Evolutionary conservation across 805 yeast genomes (phyloP), one percentile per base, ranked within the genome.

Genomic region (Hanseniaspora vineae): DNA sequence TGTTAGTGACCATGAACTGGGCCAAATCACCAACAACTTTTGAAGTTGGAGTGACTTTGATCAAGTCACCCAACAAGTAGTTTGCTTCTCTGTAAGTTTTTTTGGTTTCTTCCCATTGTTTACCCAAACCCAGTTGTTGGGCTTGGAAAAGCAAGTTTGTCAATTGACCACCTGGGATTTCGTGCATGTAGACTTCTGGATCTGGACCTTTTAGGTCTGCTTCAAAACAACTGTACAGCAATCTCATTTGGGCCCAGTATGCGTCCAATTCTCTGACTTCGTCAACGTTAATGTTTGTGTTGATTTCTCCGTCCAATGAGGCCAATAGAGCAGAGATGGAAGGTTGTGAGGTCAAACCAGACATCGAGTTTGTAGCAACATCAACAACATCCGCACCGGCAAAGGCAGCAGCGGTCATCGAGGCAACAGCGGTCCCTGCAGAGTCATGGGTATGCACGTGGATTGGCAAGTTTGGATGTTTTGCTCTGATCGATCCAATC

Each of bases 371-470:
- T 50, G 94, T 78, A 8, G 97, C 97, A 59, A 88, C 94, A 66
- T 92, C 99, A 57, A 92, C 97, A 50, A 84, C 94, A 72, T 92
- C 98, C 39, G 97, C 98, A 60, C 99, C 99, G 37, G 97, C 95
- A 57, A 73, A 66, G 17, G 97, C 97, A 66, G 89, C 82, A 3
- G 92, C 96, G 58, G 82, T 82, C 92, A 90, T 89, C 33, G 96
- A 83, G 42, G 97, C 90, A 55, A 92, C 96, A 69, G 95, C 99
- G 49, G 98, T 92, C 72, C 98, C 99, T 35, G 99, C 98, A 53
- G 97, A 89, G 70, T 92, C 99, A 69, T 92, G 99, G 35, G 97
- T 89, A 70, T 92, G 99, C 42, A 92, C 97, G 65, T 92, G 99
- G 63, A 92, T 92, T 57, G 97, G 97, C 63, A 92, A 74, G 61